Evolutionary conservation across 768 basidiomycete genomes (phyloP).

Genomic region (Kwoniella bestiolae): DNA sequence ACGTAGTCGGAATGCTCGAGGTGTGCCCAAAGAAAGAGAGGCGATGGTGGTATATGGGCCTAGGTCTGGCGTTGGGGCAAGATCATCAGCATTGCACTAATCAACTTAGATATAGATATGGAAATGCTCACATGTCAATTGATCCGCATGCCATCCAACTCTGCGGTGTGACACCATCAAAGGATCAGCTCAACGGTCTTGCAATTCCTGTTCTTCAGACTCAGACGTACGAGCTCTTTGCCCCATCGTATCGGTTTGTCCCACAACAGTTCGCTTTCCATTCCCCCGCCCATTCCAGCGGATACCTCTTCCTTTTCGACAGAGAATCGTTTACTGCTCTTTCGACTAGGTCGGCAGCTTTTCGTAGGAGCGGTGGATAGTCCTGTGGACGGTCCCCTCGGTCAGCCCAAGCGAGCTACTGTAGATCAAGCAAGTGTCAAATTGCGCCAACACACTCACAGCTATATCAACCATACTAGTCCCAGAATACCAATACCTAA

Average conservation of each 20-base stretch:
- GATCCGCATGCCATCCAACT: conserved; percentile 58
- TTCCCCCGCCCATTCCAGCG: conserved; percentile 49
- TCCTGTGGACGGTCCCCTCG: conserved; percentile 5
- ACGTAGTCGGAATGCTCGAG: conserved; percentile 54
- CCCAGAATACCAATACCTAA: conserved; percentile 40
- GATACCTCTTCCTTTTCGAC: conserved; percentile 33
- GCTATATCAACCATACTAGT: conserved; percentile 32
- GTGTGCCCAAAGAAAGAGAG: conserved; percentile 55
- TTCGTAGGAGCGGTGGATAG: conserved; percentile 45
- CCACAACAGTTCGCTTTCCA: conserved; percentile 56
- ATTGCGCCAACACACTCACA: not conserved
- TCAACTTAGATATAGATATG: not conserved
- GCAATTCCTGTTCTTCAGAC: not conserved
- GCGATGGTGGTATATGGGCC: conserved; percentile 58
- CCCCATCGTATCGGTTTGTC: conserved; percentile 56
- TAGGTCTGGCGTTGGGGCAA: conserved; percentile 43
- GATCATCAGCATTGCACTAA: too few species aligned
- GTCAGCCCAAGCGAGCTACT: too few species aligned
- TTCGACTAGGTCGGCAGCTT: conserved; percentile 52
- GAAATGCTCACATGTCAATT: conserved; percentile 49
- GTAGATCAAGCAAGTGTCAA: not conserved
- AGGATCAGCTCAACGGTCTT: not conserved
- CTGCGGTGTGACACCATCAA: too few species aligned
- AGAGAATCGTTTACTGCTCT: conserved; percentile 51
- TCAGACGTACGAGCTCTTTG: conserved; percentile 37